Evolutionary conservation across 352 stramenopile species (phyloP), one percentile per base, ranked within the genome.

Genomic region (Peronospora destructor): DNA sequence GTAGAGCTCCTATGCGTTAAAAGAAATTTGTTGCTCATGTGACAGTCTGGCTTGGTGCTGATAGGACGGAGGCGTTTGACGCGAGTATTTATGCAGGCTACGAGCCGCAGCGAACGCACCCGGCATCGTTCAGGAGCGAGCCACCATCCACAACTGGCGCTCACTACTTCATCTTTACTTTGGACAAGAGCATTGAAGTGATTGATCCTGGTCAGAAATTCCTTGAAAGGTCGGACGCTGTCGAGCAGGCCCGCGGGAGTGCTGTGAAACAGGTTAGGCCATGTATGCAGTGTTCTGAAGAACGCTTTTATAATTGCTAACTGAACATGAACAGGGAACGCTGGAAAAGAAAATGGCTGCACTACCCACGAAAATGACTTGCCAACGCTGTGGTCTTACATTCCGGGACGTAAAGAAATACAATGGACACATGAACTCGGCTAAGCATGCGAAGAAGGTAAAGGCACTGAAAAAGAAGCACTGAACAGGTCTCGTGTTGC

Each of bases 401-500:
- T 92, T 88, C 40, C 64, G 66, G 8, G 71, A 86, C 45, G 42
- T 71, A 23, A 90, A 87, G 60, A 89, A 88, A 56, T 92, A 81
- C 73, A 92, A 92, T 36, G 78, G 71, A 23, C 81, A 92, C 63
- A 77, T 89, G 59, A 92, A 92, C 58, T 89, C 81, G n/a, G 69
- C 74, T 37, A 92, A 92, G 51, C 81, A 92, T 53, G 72, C 78
- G 12, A 78, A 80, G 40, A 78, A 76, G 45, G 71, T 84, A 8
- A 87, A 87, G 39, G 60, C 66, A 16, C 49, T 72, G n/a, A 81
- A 76, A 41, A 84, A 82, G 42, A 69, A 66, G 32, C 39, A 68
- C 25, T 68, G 57, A 54, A 21, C 19, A 21, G 3, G 19, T 21
- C 19, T 21, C n/a, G n/a, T n/a, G n/a, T n/a, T n/a, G n/a, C n/a